Conservation (phyloP, 768 basidiomycete species). For the Tylopilus plumbeoviolaceoides region DNA sequence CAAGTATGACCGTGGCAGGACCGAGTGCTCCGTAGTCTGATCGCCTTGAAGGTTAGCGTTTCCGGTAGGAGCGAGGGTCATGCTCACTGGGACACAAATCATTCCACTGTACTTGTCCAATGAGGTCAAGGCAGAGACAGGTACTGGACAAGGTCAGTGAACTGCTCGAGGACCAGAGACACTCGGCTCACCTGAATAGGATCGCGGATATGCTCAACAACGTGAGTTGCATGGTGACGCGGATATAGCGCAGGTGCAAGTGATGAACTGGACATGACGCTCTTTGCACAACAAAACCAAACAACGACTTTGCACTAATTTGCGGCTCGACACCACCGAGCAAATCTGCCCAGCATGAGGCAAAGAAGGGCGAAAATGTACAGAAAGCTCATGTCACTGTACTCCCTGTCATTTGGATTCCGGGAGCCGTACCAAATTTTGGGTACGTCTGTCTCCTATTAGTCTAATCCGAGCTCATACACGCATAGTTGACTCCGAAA, state of each 20-base stretch:
- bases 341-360: conserved; percentile 53
- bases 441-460: conserved; percentile 41
- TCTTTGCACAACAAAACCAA: conserved; percentile 23
- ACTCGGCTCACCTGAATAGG: conserved; percentile 13
- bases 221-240: conserved; percentile 16
- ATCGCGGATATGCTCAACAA: conserved; percentile 6
- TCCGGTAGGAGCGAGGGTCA: conserved; percentile 5
- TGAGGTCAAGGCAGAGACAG: conserved; percentile 49
- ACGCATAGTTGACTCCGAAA: conserved; percentile 74
- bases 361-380: conserved; percentile 96
- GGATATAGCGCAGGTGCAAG: neutral
- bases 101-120: conserved; percentile 67
- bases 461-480: conserved; percentile 5
- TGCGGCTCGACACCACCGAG: neutral
- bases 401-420: conserved; percentile 84
- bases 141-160: conserved; percentile 8
- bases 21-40: conserved; percentile 43
- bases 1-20: conserved; percentile 54
- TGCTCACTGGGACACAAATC: conserved; percentile 57
- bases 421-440: conserved; percentile 92
- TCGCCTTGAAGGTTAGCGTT: conserved; percentile 11
- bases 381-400: conserved; percentile 89
- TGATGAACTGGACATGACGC: neutral
- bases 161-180: neutral
- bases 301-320: conserved; percentile 9